These are phyloP conservation scores for Camellia granthamiana DNA, from an alignment of 148 eudicot genomes.

Conservation along the genomic window DNA sequence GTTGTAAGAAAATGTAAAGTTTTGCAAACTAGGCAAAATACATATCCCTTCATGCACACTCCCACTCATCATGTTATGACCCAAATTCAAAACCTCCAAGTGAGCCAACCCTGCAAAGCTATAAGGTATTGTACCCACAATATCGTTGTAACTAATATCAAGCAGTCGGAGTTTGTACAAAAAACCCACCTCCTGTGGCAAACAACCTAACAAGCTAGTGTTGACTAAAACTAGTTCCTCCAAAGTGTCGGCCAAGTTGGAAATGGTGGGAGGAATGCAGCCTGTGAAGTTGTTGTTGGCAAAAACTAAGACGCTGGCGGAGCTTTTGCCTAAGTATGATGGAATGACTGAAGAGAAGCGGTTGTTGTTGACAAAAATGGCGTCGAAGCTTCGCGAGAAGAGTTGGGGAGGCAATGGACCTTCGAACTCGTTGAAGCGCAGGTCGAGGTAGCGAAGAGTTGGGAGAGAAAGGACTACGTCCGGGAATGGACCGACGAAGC, in stretches of 20 bases:
- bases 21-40: slow-evolving; percentile 46
- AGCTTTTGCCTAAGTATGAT: slow-evolving; percentile 32
- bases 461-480: slow-evolving; percentile 53
- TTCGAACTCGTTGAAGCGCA: slow-evolving; percentile 76
- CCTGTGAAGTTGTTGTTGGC: slow-evolving; percentile 63
- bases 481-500: slow-evolving; percentile 73
- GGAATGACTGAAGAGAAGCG: slow-evolving; percentile 50
- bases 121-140: slow-evolving; percentile 60
- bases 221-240: slow-evolving; percentile 61
- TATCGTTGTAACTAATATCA: slow-evolving; percentile 51
- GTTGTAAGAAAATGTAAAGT: slow-evolving; percentile 60
- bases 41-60: slow-evolving; percentile 55
- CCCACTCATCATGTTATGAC: slow-evolving; percentile 61
- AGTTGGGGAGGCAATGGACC: slow-evolving; percentile 48
- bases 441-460: slow-evolving; percentile 46
- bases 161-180: slow-evolving; percentile 53
- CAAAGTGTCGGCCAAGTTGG: slow-evolving; percentile 47
- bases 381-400: slow-evolving; percentile 53
- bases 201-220: slow-evolving; percentile 54
- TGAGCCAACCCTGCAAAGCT: slow-evolving; percentile 53
- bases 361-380: slow-evolving; percentile 62
- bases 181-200: slow-evolving; percentile 58
- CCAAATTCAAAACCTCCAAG: slow-evolving; percentile 57
- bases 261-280: slow-evolving; percentile 60
- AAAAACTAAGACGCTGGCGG: slow-evolving; percentile 57